Conservation (phyloP, 768 basidiomycete genomes). For the Trametes cubensis region DNA sequence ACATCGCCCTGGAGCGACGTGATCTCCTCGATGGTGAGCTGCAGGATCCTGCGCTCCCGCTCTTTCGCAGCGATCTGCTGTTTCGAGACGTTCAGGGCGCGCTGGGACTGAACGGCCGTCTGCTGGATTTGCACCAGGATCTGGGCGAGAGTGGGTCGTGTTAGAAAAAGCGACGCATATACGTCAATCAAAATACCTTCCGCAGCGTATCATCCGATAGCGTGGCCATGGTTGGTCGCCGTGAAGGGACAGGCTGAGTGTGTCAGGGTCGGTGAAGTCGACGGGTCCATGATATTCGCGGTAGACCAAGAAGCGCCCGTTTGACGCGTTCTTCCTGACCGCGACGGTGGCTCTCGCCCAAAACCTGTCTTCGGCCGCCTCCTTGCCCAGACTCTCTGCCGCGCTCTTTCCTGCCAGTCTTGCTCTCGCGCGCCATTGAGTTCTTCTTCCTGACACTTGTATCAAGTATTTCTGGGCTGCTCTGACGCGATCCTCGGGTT, state of each 20-base stretch:
- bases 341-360: slow-evolving; percentile 21
- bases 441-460: neutral
- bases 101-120: slow-evolving; percentile 84
- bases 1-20: slow-evolving; percentile 67
- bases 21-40: slow-evolving; percentile 87
- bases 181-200: slow-evolving; percentile 47
- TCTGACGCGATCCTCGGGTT: slow-evolving; percentile 1
- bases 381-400: neutral
- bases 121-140: slow-evolving; percentile 92
- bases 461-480: neutral
- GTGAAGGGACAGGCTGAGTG: neutral
- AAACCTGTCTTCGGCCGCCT: slow-evolving; percentile 13
- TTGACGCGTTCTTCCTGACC: slow-evolving; percentile 25
- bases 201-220: slow-evolving; percentile 74
- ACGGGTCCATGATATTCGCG: slow-evolving; percentile 7
- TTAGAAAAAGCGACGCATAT: neutral
- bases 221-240: slow-evolving; percentile 33
- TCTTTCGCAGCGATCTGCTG: slow-evolving; percentile 85
- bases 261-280: neutral
- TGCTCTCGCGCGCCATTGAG: neutral
- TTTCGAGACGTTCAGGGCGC: slow-evolving; percentile 67
- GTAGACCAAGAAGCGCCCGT: slow-evolving; percentile 15
- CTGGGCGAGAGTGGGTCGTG: slow-evolving; percentile 42
- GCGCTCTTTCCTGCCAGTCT: neutral
- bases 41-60: slow-evolving; percentile 85